A percentile compares a stretch with the other conserved stretches of the same genome.
Conservation (phyloP, 345 rosid genomes). For the Pugionium cornutum region DNA sequence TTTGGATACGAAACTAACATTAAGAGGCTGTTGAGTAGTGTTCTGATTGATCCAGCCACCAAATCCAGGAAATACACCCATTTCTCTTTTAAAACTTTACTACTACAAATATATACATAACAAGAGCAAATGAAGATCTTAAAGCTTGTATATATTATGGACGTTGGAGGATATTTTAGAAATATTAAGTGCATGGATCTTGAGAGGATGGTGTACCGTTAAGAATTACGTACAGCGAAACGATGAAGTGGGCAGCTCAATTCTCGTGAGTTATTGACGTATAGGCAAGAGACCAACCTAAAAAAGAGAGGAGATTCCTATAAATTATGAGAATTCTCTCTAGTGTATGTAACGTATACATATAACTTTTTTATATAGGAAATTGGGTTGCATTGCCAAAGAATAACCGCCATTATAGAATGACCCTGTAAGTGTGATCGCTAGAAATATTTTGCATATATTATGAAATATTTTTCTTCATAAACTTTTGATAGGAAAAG, state of each 20-base stretch:
- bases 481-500: too few relatives aligned
- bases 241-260: conserved; percentile 1
- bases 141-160: background rate
- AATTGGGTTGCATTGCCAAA: too few relatives aligned
- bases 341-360: too few relatives aligned
- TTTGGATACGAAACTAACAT: background rate
- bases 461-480: too few relatives aligned
- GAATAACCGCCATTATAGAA: too few relatives aligned
- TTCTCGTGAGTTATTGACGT: conserved; percentile 20
- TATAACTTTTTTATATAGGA: too few relatives aligned
- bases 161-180: too few relatives aligned
- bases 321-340: too few relatives aligned
- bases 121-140: background rate
- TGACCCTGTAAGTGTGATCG: too few relatives aligned
- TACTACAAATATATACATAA: too few relatives aligned
- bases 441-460: too few relatives aligned
- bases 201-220: too few relatives aligned
- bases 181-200: background rate
- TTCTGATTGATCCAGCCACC: conserved; percentile 8
- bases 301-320: background rate
- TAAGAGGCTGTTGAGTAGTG: background rate
- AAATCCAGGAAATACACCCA: conserved; percentile 7
- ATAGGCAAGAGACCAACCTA: background rate
- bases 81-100: background rate
- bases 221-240: conserved; percentile 2